Percentiles rank a stretch among this genome's conserved stretches.
phyloP scores from a whole-genome alignment of 2,329 filamentous ascomycete species.

The Hymenoscyphus repandus region DNA sequence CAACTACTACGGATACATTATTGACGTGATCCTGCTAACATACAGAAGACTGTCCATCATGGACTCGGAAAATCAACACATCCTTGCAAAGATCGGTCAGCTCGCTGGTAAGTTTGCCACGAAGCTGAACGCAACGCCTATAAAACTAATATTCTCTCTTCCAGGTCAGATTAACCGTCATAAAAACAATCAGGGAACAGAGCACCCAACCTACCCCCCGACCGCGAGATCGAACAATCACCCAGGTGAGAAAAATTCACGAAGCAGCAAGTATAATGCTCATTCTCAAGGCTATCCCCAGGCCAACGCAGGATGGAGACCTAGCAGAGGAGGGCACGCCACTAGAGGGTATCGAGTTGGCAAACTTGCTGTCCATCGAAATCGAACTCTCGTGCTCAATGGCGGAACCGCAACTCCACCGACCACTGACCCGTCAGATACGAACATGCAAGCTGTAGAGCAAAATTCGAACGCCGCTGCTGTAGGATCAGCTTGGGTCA shows the following conservation, averaged over 20 bases:
- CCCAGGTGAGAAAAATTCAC: slow-evolving; percentile 16
- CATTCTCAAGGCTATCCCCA: slow-evolving; percentile 20
- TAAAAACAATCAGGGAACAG: slow-evolving; percentile 55
- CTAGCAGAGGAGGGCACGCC: slow-evolving; percentile 24
- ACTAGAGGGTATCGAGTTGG: slow-evolving; percentile 32
- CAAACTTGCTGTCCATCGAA: slow-evolving; percentile 40
- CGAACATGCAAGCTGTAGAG: slow-evolving; percentile 9
- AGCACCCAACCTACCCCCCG: slow-evolving; percentile 13
- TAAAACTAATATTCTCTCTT: slow-evolving; percentile 9
- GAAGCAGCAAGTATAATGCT: no score
- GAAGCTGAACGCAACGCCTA: slow-evolving; percentile 44
- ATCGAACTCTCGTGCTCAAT: slow-evolving; percentile 64
- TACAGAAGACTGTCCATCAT: slow-evolving; percentile 19
- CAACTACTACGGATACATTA: no score
- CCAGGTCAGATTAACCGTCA: slow-evolving; percentile 75
- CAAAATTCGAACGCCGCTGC: slow-evolving; percentile 18
- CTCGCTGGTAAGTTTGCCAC: slow-evolving; percentile 44
- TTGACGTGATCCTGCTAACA: slow-evolving; percentile 17
- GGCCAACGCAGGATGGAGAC: slow-evolving; percentile 24
- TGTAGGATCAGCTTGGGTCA: slow-evolving; percentile 53
- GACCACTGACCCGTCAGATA: neutral
- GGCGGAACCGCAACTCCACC: slow-evolving; percentile 19
- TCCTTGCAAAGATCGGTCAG: slow-evolving; percentile 50
- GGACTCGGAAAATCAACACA: slow-evolving; percentile 50
- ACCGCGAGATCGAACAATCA: slow-evolving; percentile 11